Conservation (phyloP, 306 rosid genomes). For the Inga leiocalycina region DNA sequence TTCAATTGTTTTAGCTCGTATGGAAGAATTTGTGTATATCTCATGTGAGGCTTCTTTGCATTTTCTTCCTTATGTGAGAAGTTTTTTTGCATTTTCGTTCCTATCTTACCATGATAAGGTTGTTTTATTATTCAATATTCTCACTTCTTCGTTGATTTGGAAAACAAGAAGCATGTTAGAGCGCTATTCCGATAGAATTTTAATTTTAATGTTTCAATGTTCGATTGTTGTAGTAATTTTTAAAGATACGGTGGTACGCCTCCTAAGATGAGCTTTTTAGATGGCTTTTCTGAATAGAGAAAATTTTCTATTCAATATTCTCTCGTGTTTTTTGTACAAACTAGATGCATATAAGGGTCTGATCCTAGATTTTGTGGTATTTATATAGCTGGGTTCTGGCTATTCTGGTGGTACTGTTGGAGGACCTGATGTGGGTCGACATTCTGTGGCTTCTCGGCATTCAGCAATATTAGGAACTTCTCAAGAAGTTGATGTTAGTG, state of each 20-base stretch:
- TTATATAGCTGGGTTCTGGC: constrained; percentile 64
- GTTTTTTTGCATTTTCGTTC: background rate
- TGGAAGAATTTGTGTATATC: too few species aligned
- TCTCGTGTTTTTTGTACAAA: background rate
- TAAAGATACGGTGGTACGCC: background rate
- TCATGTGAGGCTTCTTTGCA: background rate
- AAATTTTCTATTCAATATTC: background rate
- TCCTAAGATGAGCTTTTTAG: background rate
- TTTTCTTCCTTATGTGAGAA: background rate
- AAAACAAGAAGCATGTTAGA: background rate
- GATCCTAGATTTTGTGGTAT: constrained; percentile 21
- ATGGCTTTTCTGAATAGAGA: background rate
- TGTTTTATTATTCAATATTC: background rate
- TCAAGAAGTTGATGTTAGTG: constrained; percentile 76
- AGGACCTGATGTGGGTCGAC: constrained; percentile 73
- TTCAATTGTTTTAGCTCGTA: background rate
- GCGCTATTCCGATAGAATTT: background rate
- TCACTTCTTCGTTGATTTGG: background rate
- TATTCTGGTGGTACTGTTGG: constrained; percentile 83
- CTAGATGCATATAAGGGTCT: background rate
- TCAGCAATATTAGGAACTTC: constrained; percentile 70
- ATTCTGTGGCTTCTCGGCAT: constrained; percentile 78
- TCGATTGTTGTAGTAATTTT: background rate
- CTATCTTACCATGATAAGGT: background rate
- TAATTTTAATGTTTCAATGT: background rate